Evolutionary conservation across 106 monocot species (phyloP).

Genomic region (Chionographis japonica): DNA sequence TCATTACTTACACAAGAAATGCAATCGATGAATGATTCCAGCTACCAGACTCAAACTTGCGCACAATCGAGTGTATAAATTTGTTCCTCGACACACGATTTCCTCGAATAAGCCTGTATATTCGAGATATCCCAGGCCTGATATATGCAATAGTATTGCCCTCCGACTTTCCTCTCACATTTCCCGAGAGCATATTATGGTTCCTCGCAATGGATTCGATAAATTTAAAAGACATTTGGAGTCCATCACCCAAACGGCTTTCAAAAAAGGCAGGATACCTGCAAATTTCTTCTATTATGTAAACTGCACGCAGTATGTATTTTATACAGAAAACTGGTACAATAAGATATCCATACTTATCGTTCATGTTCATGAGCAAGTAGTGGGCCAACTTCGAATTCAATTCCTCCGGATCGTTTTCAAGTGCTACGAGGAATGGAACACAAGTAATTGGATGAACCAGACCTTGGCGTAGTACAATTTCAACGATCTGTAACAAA

Average conservation of each 20-base stretch:
- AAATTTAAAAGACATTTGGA: conserved; percentile 90
- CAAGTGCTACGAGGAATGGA: conserved; percentile 89
- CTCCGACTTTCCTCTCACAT: conserved; percentile 47
- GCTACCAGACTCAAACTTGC: conserved; percentile 85
- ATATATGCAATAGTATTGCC: conserved; percentile 57
- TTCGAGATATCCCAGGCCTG: conserved; percentile 82
- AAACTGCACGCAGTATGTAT: background rate
- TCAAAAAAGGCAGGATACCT: conserved; percentile 99
- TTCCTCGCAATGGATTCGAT: conserved; percentile 46
- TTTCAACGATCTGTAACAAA: conserved; percentile 87
- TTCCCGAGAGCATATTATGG: conserved; percentile 23
- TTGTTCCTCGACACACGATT: conserved; percentile 91
- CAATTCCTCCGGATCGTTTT: conserved; percentile 81
- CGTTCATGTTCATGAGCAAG: conserved; percentile 95
- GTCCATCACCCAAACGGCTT: conserved; percentile 92
- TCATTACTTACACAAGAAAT: conserved; percentile 81
- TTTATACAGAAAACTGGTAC: too few species aligned
- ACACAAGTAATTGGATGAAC: conserved; percentile 99
- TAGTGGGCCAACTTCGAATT: conserved; percentile 93
- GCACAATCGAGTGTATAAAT: conserved; percentile 90
- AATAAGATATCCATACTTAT: conserved; percentile 67
- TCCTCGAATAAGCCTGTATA: conserved; percentile 84
- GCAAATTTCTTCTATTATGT: conserved; percentile 6
- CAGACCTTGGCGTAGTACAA: conserved; percentile 92
- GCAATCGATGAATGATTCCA: conserved; percentile 53